These are phyloP conservation scores for Stephanodiscus triporus DNA, from an alignment of 108 stramenopile genomes.

Conservation along the genomic window DNA sequence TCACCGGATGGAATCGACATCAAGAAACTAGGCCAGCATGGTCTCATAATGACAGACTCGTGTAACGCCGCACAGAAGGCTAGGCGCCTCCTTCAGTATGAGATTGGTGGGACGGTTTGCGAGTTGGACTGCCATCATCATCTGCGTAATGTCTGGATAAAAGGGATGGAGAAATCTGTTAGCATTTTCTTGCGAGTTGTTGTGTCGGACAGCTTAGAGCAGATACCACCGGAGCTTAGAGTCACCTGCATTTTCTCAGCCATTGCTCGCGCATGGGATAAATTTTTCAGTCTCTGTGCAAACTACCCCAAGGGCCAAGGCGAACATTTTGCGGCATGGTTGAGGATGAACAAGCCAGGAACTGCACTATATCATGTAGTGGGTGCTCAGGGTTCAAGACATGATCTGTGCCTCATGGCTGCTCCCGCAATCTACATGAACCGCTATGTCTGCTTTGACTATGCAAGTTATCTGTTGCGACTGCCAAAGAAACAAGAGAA, in stretches of 20 bases:
- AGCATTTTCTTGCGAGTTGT: too few species aligned
- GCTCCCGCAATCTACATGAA: conserved; percentile 13
- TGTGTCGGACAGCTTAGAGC: not conserved
- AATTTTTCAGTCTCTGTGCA: not conserved
- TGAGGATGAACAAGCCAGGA: conserved; percentile 5
- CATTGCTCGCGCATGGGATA: conserved; percentile 6
- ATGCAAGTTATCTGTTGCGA: not conserved
- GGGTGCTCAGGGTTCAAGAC: conserved; percentile 7
- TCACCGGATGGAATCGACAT: too few species aligned
- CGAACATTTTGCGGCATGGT: not conserved
- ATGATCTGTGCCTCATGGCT: conserved; percentile 1
- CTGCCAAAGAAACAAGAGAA: not conserved
- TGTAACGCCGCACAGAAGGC: too few species aligned
- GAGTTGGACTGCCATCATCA: too few species aligned
- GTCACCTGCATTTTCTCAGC: not conserved
- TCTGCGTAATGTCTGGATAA: conserved; percentile 4
- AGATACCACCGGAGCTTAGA: not conserved
- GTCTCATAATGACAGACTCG: too few species aligned
- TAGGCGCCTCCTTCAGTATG: too few species aligned
- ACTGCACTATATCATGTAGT: conserved; percentile 3
- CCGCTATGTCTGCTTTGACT: not conserved
- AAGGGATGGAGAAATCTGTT: not conserved
- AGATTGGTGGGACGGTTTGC: too few species aligned
- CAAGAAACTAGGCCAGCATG: too few species aligned
- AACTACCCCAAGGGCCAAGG: conserved; percentile 19